Evolutionary conservation across 768 basidiomycete species (phyloP).

Genomic region (Pholiota microspora): DNA sequence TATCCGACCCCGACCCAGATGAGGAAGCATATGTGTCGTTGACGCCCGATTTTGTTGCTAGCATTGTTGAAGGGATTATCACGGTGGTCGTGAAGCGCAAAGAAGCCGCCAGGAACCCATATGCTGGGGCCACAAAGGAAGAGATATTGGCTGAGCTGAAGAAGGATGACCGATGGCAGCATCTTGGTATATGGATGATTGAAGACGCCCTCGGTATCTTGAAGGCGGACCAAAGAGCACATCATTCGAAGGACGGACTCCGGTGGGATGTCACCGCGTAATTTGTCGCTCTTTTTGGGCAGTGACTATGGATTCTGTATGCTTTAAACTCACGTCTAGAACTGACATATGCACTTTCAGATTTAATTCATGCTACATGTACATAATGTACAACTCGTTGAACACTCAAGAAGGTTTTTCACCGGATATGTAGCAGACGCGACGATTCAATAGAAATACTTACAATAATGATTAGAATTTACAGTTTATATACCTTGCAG

Average conservation of each 20-base stretch:
- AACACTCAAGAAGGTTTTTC: too few relatives aligned
- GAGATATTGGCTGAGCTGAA: slow-evolving; percentile 47
- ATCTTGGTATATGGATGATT: slow-evolving; percentile 62
- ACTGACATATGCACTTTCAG: too few relatives aligned
- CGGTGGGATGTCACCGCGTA: slow-evolving; percentile 37
- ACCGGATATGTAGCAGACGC: too few relatives aligned
- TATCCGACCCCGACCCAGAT: slow-evolving; percentile 56
- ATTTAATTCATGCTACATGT: too few relatives aligned
- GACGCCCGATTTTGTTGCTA: slow-evolving; percentile 48
- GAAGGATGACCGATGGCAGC: slow-evolving; percentile 64
- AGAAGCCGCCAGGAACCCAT: slow-evolving; percentile 19
- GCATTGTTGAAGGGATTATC: slow-evolving; percentile 46
- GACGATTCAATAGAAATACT: too few relatives aligned
- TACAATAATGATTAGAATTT: too few relatives aligned
- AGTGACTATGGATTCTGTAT: too few relatives aligned
- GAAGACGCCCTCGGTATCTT: slow-evolving; percentile 57
- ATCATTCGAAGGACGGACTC: slow-evolving; percentile 31
- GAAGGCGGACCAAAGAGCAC: slow-evolving; percentile 34
- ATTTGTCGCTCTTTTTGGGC: too few relatives aligned
- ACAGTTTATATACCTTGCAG: too few relatives aligned
- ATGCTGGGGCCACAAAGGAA: slow-evolving; percentile 33
- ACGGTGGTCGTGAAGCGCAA: slow-evolving; percentile 21
- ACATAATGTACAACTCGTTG: too few relatives aligned
- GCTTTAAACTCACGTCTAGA: too few relatives aligned
- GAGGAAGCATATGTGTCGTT: slow-evolving; percentile 73